These are phyloP conservation scores for Blastomyces gilchristii DNA, from an alignment of 2,329 filamentous ascomycete species.

Conservation along the genomic window DNA sequence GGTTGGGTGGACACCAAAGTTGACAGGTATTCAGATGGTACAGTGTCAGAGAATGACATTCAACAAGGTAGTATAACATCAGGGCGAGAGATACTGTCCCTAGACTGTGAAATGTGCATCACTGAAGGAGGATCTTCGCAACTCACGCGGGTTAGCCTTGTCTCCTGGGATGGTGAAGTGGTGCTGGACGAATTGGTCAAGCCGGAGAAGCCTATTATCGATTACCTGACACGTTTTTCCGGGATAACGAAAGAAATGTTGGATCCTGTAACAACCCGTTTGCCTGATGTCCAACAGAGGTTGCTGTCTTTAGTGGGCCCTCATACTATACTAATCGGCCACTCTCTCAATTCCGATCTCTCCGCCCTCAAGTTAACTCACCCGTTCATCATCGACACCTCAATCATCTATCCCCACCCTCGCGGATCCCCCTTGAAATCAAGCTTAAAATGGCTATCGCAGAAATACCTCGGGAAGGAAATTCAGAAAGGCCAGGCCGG, in stretches of 20 bases:
- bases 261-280: slow-evolving; percentile 68
- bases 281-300: slow-evolving; percentile 69
- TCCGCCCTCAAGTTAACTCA: slow-evolving; percentile 77
- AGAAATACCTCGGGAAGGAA: slow-evolving; percentile 75
- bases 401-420: slow-evolving; percentile 80
- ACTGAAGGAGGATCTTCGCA: slow-evolving; percentile 70
- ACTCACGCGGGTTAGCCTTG: slow-evolving; percentile 76
- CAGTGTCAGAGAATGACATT: slow-evolving; percentile 58
- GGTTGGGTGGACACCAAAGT: slow-evolving; percentile 81
- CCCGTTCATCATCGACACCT: slow-evolving; percentile 87
- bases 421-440: slow-evolving; percentile 83
- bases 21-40: slow-evolving; percentile 53
- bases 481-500: slow-evolving; percentile 75
- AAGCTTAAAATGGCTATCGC: slow-evolving; percentile 76
- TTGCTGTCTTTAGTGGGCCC: slow-evolving; percentile 57
- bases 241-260: slow-evolving; percentile 86
- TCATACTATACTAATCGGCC: slow-evolving; percentile 37
- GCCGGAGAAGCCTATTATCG: slow-evolving; percentile 72
- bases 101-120: slow-evolving; percentile 98
- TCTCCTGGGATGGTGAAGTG: slow-evolving; percentile 74
- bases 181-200: slow-evolving; percentile 88
- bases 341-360: slow-evolving; percentile 47
- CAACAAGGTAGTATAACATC: slow-evolving; percentile 73
- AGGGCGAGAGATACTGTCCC: slow-evolving; percentile 64
- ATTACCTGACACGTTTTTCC: slow-evolving; percentile 86